These are phyloP conservation scores for Candida loeiensis DNA, from an alignment of 805 yeast species.

Conservation along the genomic window DNA sequence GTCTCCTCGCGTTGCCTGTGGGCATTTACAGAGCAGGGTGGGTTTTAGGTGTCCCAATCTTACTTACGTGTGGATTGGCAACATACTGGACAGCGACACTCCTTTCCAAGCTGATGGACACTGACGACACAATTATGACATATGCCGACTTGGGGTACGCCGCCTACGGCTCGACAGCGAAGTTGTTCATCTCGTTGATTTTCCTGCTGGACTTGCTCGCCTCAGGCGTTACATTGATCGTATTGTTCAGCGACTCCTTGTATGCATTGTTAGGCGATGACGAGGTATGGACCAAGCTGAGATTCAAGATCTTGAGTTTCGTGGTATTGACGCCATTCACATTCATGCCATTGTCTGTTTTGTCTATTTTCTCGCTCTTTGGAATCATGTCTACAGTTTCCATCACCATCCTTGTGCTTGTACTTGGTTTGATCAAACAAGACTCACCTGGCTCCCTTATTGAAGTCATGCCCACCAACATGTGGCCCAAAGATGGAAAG, in stretches of 20 bases:
- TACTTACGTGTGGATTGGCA: conserved; percentile 44
- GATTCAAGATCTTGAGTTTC: conserved; percentile 67
- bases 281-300: conserved; percentile 35
- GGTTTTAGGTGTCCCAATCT: conserved; percentile 45
- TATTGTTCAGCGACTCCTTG: conserved; percentile 61
- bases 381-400: conserved; percentile 57
- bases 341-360: conserved; percentile 52
- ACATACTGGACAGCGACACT: conserved; percentile 54
- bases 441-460: conserved; percentile 53
- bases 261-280: conserved; percentile 40
- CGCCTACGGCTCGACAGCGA: conserved; percentile 48
- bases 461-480: conserved; percentile 40
- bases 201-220: conserved; percentile 59
- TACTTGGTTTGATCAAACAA: conserved; percentile 43
- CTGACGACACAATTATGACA: conserved; percentile 28
- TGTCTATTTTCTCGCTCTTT: conserved; percentile 51
- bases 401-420: conserved; percentile 42
- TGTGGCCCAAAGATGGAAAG: conserved; percentile 30
- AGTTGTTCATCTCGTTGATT: conserved; percentile 62
- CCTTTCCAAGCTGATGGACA: conserved; percentile 28
- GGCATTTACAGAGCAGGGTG: conserved; percentile 70
- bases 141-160: conserved; percentile 30
- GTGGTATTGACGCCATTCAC: conserved; percentile 75
- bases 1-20: conserved; percentile 67
- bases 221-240: conserved; percentile 55